Percentiles rank a stretch among this genome's conserved stretches.
Conservation (phyloP, 2,329 filamentous ascomycete species). For the Colletotrichum lini region DNA sequence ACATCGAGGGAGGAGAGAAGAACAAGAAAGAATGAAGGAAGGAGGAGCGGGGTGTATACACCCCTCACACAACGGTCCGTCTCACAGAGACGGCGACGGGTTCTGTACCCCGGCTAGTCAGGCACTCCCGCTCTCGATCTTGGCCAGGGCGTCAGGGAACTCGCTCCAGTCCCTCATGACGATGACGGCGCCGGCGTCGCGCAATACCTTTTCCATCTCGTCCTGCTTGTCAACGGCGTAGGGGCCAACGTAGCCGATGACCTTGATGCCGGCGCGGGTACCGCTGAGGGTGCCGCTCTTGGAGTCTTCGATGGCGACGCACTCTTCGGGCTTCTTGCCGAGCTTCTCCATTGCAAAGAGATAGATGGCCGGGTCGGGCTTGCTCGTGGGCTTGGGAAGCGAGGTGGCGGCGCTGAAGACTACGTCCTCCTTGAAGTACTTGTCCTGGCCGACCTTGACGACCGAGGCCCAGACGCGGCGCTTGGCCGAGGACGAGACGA, state of each 20-base stretch:
- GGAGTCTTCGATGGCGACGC: slow-evolving; percentile 89
- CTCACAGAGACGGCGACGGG: slow-evolving; percentile 37
- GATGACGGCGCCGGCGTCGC: slow-evolving; percentile 72
- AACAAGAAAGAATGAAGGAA: no score
- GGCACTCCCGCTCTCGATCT: slow-evolving; percentile 52
- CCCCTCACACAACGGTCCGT: no score
- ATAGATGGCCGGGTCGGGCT: slow-evolving; percentile 93
- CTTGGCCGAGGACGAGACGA: slow-evolving; percentile 86
- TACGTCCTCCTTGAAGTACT: slow-evolving; percentile 82
- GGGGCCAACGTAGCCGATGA: slow-evolving; percentile 88
- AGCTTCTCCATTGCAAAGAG: slow-evolving; percentile 81
- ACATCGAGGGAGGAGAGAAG: background rate
- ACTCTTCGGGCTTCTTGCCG: slow-evolving; percentile 79
- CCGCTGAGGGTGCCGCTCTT: slow-evolving; percentile 84
- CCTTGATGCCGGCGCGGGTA: slow-evolving; percentile 82
- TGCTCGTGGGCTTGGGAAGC: slow-evolving; percentile 84
- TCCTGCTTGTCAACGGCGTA: slow-evolving; percentile 74
- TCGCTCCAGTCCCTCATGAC: slow-evolving; percentile 74
- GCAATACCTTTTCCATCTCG: slow-evolving; percentile 75
- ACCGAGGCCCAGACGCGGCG: slow-evolving; percentile 84
- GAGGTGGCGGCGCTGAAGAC: slow-evolving; percentile 88
- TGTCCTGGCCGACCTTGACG: slow-evolving; percentile 83
- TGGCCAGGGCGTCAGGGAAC: slow-evolving; percentile 63
- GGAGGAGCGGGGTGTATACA: background rate
- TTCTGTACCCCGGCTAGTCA: slow-evolving; percentile 41